These are phyloP conservation scores for Bromus sterilis DNA, from an alignment of 176 grass and related monocot species.

Conservation along the genomic window DNA sequence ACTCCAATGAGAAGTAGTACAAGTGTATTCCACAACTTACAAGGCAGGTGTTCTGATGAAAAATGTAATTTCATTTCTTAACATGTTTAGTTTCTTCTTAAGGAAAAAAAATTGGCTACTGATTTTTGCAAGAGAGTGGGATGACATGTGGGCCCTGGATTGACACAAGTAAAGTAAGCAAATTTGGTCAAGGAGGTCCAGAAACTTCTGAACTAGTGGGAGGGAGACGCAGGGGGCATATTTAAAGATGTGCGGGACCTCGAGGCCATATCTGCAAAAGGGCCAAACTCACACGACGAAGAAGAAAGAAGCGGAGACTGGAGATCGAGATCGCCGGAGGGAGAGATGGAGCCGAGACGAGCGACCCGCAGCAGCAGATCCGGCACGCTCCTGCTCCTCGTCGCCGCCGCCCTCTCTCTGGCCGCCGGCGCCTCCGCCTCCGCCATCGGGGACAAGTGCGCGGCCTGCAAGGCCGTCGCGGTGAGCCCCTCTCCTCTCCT, in stretches of 20 bases:
- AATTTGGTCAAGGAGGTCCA: neutral
- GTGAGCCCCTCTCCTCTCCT: slow-evolving; percentile 17
- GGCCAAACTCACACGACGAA: neutral
- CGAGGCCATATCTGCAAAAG: slow-evolving; percentile 18
- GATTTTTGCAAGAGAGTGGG: neutral
- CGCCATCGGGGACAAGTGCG: slow-evolving; percentile 76
- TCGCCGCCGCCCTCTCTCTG: neutral
- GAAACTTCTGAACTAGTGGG: slow-evolving; percentile 2
- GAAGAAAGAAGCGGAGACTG: neutral
- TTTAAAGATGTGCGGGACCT: neutral
- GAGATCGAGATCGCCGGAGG: slow-evolving; percentile 24
- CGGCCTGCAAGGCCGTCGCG: slow-evolving; percentile 85
- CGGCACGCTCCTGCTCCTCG: slow-evolving; percentile 7
- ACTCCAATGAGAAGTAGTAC: too few species aligned
- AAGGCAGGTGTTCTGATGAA: neutral
- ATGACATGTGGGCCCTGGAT: neutral
- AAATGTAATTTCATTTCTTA: neutral
- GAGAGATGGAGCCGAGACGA: slow-evolving; percentile 29
- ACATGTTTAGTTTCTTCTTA: neutral
- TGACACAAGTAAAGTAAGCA: neutral
- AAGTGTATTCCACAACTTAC: neutral
- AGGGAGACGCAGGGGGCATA: neutral
- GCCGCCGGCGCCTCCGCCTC: slow-evolving; percentile 22
- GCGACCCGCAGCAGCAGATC: slow-evolving; percentile 21
- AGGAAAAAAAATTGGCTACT: neutral